These are phyloP conservation scores for Microstroma glucosiphilum DNA, from an alignment of 1,284 basidiomycete species.

Conservation along the genomic window DNA sequence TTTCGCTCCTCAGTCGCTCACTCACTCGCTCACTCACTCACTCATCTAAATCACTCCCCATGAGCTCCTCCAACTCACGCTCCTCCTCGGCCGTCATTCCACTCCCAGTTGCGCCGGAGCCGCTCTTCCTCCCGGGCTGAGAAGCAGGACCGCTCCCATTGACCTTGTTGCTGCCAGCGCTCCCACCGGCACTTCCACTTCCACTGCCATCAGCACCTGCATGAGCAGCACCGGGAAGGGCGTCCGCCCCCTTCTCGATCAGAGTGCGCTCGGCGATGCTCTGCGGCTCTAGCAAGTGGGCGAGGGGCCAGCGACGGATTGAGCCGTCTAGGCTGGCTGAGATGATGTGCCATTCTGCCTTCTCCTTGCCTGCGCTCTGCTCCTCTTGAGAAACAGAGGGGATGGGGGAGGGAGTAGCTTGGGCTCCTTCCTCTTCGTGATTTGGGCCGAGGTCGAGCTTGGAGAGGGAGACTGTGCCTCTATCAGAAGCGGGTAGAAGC, in stretches of 20 bases:
- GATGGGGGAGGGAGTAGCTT: neutral
- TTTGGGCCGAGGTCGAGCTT: neutral
- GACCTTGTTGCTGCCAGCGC: neutral
- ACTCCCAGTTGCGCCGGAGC: neutral
- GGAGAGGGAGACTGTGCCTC: no score
- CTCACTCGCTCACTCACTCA: no score
- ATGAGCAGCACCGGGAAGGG: no score
- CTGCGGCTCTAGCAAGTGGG: neutral
- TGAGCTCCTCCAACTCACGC: conserved; percentile 6
- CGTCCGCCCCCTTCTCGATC: no score
- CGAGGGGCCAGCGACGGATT: conserved; percentile 4
- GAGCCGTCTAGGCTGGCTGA: conserved; percentile 2
- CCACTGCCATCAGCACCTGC: no score
- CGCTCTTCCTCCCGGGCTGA: neutral
- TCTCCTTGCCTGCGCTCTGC: neutral
- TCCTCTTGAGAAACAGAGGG: neutral
- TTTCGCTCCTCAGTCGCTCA: no score
- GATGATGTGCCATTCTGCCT: conserved; percentile 1
- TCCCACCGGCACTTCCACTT: no score
- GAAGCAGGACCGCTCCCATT: neutral
- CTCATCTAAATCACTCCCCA: neutral
- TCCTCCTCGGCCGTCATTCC: conserved; percentile 11
- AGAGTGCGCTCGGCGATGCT: no score
- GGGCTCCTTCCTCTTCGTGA: neutral
- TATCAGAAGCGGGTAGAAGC: neutral